Conservation (phyloP, 768 basidiomycete genomes). For the Lactarius pseudohatsudake region DNA sequence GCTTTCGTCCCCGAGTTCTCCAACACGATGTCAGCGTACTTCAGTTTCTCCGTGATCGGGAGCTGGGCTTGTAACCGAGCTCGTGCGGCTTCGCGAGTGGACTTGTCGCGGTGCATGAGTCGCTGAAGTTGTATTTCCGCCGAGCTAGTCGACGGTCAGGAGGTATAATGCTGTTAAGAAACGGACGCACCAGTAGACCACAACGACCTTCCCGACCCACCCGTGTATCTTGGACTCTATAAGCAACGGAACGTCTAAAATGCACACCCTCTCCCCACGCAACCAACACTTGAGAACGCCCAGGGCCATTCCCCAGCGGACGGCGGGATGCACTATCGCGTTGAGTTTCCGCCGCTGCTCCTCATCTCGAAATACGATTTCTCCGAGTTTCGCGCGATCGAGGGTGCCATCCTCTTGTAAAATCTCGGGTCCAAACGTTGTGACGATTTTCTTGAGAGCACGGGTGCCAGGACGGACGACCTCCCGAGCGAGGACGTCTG, state of each 20-base stretch:
- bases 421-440: slow-evolving; percentile 69
- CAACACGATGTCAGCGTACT: slow-evolving; percentile 82
- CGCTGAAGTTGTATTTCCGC: slow-evolving; percentile 81
- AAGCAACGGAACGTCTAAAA: slow-evolving; percentile 89
- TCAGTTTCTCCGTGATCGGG: slow-evolving; percentile 72
- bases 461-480: slow-evolving; percentile 84
- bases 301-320: slow-evolving; percentile 75
- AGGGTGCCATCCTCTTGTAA: slow-evolving; percentile 68
- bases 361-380: slow-evolving; percentile 80
- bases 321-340: slow-evolving; percentile 86
- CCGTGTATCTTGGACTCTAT: slow-evolving; percentile 87
- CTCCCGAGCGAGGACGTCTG: slow-evolving; percentile 83
- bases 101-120: slow-evolving; percentile 72
- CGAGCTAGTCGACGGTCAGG: slow-evolving; percentile 51
- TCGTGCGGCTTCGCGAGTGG: slow-evolving; percentile 63
- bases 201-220: slow-evolving; percentile 78
- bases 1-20: slow-evolving; percentile 81
- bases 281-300: slow-evolving; percentile 71
- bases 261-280: slow-evolving; percentile 70
- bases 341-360: slow-evolving; percentile 73
- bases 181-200: slow-evolving; percentile 83
- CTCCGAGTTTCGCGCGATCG: slow-evolving; percentile 80
- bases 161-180: not conserved
- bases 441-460: slow-evolving; percentile 64
- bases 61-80: slow-evolving; percentile 79